These are phyloP conservation scores for Macrotyloma uniflorum DNA, from an alignment of 306 rosid genomes.

Conservation along the genomic window DNA sequence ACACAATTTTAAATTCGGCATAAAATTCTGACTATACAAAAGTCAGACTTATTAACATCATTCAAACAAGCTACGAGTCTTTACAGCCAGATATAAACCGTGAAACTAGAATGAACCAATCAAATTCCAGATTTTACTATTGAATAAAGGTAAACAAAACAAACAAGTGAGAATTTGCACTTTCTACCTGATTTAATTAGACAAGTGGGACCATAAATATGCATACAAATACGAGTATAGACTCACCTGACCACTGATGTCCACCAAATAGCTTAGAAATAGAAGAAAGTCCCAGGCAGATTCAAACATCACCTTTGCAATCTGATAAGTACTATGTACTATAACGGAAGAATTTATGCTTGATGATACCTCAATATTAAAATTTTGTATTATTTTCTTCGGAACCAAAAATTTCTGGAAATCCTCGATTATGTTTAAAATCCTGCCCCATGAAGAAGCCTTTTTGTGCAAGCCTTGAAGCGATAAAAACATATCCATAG, in stretches of 20 bases:
- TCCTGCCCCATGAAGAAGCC: constrained; percentile 73
- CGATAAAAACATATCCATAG: constrained; percentile 75
- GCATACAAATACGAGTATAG: constrained; percentile 16
- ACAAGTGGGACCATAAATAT: neutral
- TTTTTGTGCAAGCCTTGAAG: constrained; percentile 75
- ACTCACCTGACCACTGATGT: constrained; percentile 84
- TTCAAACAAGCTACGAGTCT: too few relatives aligned
- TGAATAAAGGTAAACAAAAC: neutral
- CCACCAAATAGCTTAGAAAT: constrained; percentile 83
- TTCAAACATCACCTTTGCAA: constrained; percentile 86
- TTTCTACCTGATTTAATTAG: constrained; percentile 28
- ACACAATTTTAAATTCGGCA: too few relatives aligned
- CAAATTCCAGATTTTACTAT: neutral
- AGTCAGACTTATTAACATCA: too few relatives aligned
- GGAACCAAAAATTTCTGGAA: constrained; percentile 86
- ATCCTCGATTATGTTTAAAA: constrained; percentile 67
- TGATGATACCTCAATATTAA: constrained; percentile 52
- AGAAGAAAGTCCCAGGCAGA: constrained; percentile 82
- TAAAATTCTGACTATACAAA: too few relatives aligned
- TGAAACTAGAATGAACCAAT: too few relatives aligned
- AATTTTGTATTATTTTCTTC: constrained; percentile 52
- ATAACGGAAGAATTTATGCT: constrained; percentile 63
- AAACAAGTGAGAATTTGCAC: constrained; percentile 8
- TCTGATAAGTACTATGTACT: constrained; percentile 87
- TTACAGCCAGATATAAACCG: too few relatives aligned